phyloP scores from a whole-genome alignment of 2,329 filamentous ascomycete species.

The Chaetomium strumarium region DNA sequence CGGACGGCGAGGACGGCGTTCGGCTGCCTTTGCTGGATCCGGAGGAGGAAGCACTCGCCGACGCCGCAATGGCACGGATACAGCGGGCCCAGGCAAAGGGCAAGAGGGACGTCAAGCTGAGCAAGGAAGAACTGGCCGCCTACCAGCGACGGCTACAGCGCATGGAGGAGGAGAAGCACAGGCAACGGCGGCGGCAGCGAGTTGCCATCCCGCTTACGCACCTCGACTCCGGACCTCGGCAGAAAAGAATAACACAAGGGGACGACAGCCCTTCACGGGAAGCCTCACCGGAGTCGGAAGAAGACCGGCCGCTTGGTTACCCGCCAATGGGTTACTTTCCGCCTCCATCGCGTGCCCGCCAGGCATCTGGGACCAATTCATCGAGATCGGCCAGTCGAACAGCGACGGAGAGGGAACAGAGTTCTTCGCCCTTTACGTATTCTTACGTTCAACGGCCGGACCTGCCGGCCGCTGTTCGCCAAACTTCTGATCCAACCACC shows the following conservation, averaged over 20 bases:
- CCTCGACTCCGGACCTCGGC: conserved; percentile 38
- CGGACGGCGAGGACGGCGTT: conserved; percentile 44
- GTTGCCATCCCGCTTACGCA: conserved; percentile 50
- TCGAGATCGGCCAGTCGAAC: conserved; percentile 29
- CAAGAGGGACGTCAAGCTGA: conserved; percentile 73
- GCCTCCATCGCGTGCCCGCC: conserved; percentile 34
- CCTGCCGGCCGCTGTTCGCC: conserved; percentile 31
- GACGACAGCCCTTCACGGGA: conserved; percentile 36
- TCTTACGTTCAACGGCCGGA: conserved; percentile 36
- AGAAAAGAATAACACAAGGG: conserved; percentile 27
- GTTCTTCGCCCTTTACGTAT: conserved; percentile 41
- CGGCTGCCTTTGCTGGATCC: conserved; percentile 44
- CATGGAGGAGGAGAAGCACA: conserved; percentile 39
- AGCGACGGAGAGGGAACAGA: conserved; percentile 29
- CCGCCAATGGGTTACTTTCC: conserved; percentile 50
- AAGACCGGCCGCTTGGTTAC: conserved; percentile 30
- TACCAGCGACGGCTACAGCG: conserved; percentile 64
- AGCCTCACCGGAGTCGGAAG: conserved; percentile 33
- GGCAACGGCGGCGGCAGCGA: conserved; percentile 39
- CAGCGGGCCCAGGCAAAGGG: conserved; percentile 70
- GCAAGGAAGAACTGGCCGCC: conserved; percentile 72
- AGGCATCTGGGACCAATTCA: conserved; percentile 37
- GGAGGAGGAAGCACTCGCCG: conserved; percentile 69
- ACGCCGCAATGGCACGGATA: conserved; percentile 74
- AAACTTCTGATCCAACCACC: conserved; percentile 40